Conservation (phyloP, 176 grass and related monocot species). For the Poa pratensis region DNA sequence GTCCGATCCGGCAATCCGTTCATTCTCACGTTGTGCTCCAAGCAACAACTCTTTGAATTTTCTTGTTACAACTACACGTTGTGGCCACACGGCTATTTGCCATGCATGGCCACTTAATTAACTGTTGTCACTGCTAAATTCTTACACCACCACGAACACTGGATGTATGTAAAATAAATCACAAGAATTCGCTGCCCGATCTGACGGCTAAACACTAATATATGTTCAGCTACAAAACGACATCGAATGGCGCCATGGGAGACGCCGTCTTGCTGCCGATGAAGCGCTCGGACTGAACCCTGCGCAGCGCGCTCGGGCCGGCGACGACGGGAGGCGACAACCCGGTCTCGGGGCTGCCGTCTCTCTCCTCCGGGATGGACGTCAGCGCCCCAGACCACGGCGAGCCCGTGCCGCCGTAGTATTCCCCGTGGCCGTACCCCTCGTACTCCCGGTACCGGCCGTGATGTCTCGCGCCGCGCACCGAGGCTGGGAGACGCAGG, state of each 20-base stretch:
- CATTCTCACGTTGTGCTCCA: too few species aligned
- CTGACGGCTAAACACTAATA: neutral
- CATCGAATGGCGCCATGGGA: conserved; percentile 43
- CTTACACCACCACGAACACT: conserved; percentile 15
- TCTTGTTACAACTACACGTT: neutral
- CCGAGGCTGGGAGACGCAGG: conserved; percentile 29
- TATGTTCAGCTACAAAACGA: conserved; percentile 40
- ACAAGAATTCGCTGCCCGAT: neutral
- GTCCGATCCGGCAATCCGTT: too few species aligned
- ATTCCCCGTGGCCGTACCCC: neutral
- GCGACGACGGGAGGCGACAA: neutral
- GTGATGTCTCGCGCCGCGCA: neutral
- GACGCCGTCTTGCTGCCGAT: conserved; percentile 40
- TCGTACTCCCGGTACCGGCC: conserved; percentile 6
- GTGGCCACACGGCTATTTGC: too few species aligned
- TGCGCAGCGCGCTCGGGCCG: conserved; percentile 28
- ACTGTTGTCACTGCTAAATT: neutral
- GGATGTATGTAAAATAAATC: neutral
- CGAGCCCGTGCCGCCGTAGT: conserved; percentile 25
- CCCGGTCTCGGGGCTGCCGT: conserved; percentile 33
- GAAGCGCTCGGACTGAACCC: conserved; percentile 54
- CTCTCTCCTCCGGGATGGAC: conserved; percentile 56
- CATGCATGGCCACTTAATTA: conserved; percentile 5
- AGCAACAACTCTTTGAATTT: neutral
- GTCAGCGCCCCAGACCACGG: conserved; percentile 53